Evolutionary conservation across 352 stramenopile genomes (phyloP).

Genomic region (Paralagenidium karlingii): DNA sequence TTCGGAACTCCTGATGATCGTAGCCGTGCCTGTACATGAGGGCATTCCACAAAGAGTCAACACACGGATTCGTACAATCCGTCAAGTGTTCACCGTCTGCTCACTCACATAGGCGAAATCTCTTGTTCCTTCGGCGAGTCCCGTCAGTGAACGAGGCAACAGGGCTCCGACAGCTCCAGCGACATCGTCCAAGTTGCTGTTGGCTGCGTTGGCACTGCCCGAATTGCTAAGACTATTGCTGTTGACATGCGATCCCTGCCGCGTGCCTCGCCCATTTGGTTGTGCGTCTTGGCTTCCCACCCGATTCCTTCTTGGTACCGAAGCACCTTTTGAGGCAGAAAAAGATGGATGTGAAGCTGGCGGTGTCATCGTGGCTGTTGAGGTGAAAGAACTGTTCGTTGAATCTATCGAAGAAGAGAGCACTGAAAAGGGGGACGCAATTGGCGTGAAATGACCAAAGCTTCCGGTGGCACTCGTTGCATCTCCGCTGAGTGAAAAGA

Average conservation of each 20-base stretch:
- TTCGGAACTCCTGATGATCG: constrained; percentile 58
- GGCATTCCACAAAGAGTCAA: too few species aligned
- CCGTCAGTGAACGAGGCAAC: constrained; percentile 58
- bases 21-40: constrained; percentile 72
- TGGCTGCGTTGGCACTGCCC: neutral
- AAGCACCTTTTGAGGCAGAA: too few species aligned
- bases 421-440: constrained; percentile 63
- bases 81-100: too few species aligned
- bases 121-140: constrained; percentile 74
- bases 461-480: constrained; percentile 65
- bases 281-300: neutral
- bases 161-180: constrained; percentile 57
- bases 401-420: constrained; percentile 13
- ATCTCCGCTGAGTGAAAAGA: constrained; percentile 83
- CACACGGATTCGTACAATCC: too few species aligned
- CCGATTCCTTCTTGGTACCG: too few species aligned
- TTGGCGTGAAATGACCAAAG: constrained; percentile 65
- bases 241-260: too few species aligned
- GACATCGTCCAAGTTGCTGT: constrained; percentile 48
- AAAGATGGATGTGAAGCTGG: constrained; percentile 1
- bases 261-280: neutral
- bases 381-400: constrained; percentile 1
- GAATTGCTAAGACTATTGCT: too few species aligned
- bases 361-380: neutral
- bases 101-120: constrained; percentile 80